Percentiles rank a stretch among this genome's conserved stretches.
Conservation (phyloP, 345 rosid genomes). For the Raphanus raphanistrum region DNA sequence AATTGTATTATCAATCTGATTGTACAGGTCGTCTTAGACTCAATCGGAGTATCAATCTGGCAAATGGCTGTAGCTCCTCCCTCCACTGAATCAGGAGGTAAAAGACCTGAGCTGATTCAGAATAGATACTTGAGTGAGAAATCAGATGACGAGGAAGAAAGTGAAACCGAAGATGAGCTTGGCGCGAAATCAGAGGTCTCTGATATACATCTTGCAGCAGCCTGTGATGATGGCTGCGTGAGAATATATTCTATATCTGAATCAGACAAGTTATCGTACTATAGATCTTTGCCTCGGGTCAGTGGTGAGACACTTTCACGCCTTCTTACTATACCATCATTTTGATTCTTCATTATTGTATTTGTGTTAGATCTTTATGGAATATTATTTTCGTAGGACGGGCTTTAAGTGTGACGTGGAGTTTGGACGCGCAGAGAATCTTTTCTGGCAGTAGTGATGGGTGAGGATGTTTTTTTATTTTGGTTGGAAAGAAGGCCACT, state of each 20-base stretch:
- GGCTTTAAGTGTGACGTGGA: slow-evolving; percentile 77
- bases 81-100: slow-evolving; percentile 32
- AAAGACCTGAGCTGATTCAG: slow-evolving; percentile 41
- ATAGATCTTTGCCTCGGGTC: slow-evolving; percentile 85
- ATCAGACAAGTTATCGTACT: slow-evolving; percentile 54
- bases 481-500: neutral
- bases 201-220: slow-evolving; percentile 63
- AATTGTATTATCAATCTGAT: slow-evolving; percentile 4
- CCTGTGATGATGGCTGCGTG: slow-evolving; percentile 94
- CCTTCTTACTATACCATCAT: neutral
- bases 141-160: slow-evolving; percentile 47
- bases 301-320: slow-evolving; percentile 75
- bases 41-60: slow-evolving; percentile 89
- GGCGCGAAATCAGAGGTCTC: slow-evolving; percentile 39
- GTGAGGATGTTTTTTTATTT: slow-evolving; percentile 45
- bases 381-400: slow-evolving; percentile 59
- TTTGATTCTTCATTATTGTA: slow-evolving; percentile 19
- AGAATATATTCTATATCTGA: slow-evolving; percentile 61
- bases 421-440: slow-evolving; percentile 55
- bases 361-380: slow-evolving; percentile 18
- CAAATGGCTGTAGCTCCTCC: slow-evolving; percentile 78
- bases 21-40: slow-evolving; percentile 62
- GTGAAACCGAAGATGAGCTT: slow-evolving; percentile 61
- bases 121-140: slow-evolving; percentile 52
- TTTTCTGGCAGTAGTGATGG: slow-evolving; percentile 95